These are phyloP conservation scores for Aethionema arabicum DNA, from an alignment of 345 rosid genomes.

Conservation along the genomic window DNA sequence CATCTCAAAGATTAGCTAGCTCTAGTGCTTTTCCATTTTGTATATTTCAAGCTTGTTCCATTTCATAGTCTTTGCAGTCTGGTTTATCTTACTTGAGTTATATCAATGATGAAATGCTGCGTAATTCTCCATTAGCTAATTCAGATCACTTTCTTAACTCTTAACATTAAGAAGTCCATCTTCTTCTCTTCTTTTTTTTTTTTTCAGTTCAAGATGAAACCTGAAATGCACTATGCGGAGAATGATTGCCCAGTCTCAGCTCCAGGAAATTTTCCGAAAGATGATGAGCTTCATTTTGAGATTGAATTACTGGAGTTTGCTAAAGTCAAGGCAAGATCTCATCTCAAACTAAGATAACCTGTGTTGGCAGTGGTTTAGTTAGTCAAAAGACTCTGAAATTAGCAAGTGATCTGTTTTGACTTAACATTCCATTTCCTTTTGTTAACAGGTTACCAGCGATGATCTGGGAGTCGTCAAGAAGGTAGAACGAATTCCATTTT, in stretches of 20 bases:
- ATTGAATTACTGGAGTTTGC: constrained; percentile 77
- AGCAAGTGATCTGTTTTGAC: constrained; percentile 11
- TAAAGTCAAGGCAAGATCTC: constrained; percentile 73
- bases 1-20: neutral
- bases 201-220: constrained; percentile 94
- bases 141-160: constrained; percentile 11
- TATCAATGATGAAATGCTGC: neutral
- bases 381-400: constrained; percentile 12
- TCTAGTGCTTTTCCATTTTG: constrained; percentile 3
- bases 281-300: constrained; percentile 97
- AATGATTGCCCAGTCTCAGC: constrained; percentile 75
- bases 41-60: neutral
- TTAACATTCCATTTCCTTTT: constrained; percentile 7
- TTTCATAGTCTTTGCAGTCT: neutral
- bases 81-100: constrained; percentile 18
- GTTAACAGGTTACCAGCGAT: constrained; percentile 70
- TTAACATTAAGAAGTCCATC: neutral
- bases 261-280: constrained; percentile 71
- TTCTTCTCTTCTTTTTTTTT: neutral
- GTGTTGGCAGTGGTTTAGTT: neutral
- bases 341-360: constrained; percentile 5
- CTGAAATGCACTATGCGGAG: constrained; percentile 91
- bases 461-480: constrained; percentile 89
- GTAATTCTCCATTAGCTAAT: neutral
- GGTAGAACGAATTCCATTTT: constrained; percentile 44